Evolutionary conservation across 192 early-diverging fungal species (phyloP).

Genomic region (Ambispora gerdemannii): DNA sequence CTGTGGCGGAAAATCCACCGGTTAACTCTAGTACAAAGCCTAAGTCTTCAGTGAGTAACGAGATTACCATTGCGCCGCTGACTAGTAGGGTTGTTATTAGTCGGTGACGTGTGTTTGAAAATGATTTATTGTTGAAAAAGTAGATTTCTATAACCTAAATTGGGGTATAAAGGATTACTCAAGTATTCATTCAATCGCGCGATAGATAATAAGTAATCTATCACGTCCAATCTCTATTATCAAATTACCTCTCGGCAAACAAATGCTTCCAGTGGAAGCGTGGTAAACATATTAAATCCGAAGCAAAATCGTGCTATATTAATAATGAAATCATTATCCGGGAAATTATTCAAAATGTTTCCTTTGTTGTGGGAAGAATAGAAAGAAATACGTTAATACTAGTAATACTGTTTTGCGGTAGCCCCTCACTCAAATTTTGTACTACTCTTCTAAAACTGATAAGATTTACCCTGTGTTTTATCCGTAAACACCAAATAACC

Average conservation of each 20-base stretch:
- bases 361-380: too few species aligned
- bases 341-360: conserved; percentile 90
- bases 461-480: conserved; percentile 67
- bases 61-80: conserved; percentile 60
- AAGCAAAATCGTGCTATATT: conserved; percentile 84
- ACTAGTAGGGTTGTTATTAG: conserved; percentile 67
- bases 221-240: too few species aligned
- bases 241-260: conserved; percentile 77
- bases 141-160: conserved; percentile 63
- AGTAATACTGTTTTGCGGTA: too few species aligned
- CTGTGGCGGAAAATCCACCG: conserved; percentile 83
- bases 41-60: conserved; percentile 73
- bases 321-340: conserved; percentile 71
- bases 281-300: conserved; percentile 94
- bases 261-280: conserved; percentile 86
- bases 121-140: conserved; percentile 50
- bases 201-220: not conserved
- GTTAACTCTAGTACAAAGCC: conserved; percentile 87
- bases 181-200: not conserved
- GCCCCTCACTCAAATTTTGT: too few species aligned
- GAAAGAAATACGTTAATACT: too few species aligned
- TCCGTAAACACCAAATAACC: conserved; percentile 82
- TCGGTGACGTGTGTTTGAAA: conserved; percentile 62
- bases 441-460: too few species aligned
- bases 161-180: conserved; percentile 20